phyloP scores from a whole-genome alignment of 805 yeast species.

The Candida hungchunana region DNA sequence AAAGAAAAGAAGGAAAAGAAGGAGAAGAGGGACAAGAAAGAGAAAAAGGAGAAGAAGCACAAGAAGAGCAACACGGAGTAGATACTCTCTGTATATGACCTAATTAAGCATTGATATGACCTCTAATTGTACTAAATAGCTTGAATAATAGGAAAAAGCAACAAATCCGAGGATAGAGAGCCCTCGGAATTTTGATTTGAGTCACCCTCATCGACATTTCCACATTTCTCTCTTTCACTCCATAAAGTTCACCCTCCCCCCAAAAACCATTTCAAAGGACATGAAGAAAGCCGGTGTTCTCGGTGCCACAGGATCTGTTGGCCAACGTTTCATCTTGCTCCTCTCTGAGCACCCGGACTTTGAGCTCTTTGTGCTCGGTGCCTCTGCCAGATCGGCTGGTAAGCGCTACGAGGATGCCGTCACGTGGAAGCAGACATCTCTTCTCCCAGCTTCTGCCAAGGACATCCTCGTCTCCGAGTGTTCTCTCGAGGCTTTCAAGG shows the following conservation, averaged over 20 bases:
- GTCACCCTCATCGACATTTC: too few species aligned
- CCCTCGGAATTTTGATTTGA: too few species aligned
- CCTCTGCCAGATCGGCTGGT: conserved; percentile 92
- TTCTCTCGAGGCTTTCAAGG: conserved; percentile 67
- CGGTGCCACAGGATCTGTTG: conserved; percentile 98
- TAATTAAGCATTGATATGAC: too few species aligned
- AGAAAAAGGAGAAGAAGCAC: conserved; percentile 14
- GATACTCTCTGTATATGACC: too few species aligned
- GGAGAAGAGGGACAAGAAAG: conserved; percentile 15
- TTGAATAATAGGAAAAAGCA: too few species aligned
- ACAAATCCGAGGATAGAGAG: too few species aligned
- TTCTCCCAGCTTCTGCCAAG: conserved; percentile 67
- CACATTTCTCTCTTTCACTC: neutral
- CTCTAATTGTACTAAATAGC: too few species aligned
- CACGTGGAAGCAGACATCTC: conserved; percentile 88
- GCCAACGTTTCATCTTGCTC: conserved; percentile 88
- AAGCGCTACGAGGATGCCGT: conserved; percentile 80
- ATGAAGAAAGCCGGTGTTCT: conserved; percentile 70
- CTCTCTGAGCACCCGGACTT: conserved; percentile 87
- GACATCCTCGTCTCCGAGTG: conserved; percentile 73
- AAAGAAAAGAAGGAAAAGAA: conserved; percentile 14
- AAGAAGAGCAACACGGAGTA: conserved; percentile 11
- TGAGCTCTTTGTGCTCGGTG: conserved; percentile 81
- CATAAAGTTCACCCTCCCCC: neutral
- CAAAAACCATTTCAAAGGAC: conserved; percentile 18